A percentile compares a stretch with the other conserved stretches of the same genome.
phyloP scores from a whole-genome alignment of 805 yeast genomes.

The Myxozyma nipponensis region DNA sequence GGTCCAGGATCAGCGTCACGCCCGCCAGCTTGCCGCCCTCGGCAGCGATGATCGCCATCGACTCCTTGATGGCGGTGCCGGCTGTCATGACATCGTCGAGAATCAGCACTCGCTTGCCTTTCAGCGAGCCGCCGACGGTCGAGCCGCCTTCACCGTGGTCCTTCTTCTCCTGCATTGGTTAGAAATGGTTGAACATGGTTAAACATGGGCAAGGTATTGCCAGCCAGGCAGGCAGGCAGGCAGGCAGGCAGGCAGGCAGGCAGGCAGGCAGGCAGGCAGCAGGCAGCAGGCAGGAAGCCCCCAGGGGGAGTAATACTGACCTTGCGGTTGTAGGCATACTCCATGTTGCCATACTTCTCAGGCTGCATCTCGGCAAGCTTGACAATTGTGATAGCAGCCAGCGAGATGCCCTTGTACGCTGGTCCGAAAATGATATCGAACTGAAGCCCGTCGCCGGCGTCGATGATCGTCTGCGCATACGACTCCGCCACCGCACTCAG shows the following conservation, averaged over 20 bases:
- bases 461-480: constrained; percentile 83
- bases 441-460: constrained; percentile 57
- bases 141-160: constrained; percentile 98
- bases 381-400: constrained; percentile 88
- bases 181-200: too few species aligned
- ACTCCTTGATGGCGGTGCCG: constrained; percentile 96
- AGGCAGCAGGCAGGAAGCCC: too few species aligned
- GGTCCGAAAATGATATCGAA: constrained; percentile 95
- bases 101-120: constrained; percentile 69
- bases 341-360: constrained; percentile 63
- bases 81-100: constrained; percentile 98
- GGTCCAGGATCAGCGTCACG: constrained; percentile 84
- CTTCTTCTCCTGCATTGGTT: constrained; percentile 59
- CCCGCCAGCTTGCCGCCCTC: constrained; percentile 78
- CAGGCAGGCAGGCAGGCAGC: too few species aligned
- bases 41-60: constrained; percentile 67
- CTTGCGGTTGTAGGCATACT: constrained; percentile 93
- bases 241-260: too few species aligned
- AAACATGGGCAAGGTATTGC: too few species aligned
- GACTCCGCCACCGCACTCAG: constrained; percentile 80
- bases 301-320: constrained; percentile 27
- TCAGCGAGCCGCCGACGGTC: constrained; percentile 78
- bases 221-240: too few species aligned
- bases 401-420: constrained; percentile 95
- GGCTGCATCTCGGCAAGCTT: constrained; percentile 83